Evolutionary conservation across 805 yeast species (phyloP).

Genomic region (Yarrowia divulgata): DNA sequence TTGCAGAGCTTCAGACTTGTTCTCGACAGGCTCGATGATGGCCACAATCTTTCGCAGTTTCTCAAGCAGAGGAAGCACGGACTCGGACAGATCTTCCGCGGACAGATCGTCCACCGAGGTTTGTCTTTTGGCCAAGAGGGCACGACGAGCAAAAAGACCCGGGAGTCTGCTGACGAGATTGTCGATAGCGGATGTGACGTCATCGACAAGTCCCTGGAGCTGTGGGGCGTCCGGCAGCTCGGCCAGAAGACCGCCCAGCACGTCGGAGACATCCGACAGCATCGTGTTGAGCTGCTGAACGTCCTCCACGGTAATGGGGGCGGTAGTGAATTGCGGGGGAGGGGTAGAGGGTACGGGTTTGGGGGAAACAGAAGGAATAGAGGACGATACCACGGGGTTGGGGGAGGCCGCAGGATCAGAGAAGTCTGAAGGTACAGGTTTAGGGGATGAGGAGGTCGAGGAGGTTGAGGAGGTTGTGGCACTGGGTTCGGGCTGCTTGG

Average conservation of each 20-base stretch:
- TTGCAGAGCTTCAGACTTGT: background rate
- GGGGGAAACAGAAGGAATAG: no score
- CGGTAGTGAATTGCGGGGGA: no score
- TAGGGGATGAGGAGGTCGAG: no score
- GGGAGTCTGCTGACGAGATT: background rate
- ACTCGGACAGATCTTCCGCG: background rate
- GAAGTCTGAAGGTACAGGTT: no score
- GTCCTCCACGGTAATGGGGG: background rate
- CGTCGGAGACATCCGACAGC: background rate
- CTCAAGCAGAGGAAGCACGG: background rate
- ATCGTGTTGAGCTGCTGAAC: background rate
- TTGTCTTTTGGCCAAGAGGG: background rate
- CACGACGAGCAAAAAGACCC: background rate
- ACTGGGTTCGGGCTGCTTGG: no score
- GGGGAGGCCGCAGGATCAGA: no score
- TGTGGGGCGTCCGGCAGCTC: background rate
- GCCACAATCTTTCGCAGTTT: background rate
- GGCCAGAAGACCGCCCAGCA: background rate
- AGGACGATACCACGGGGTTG: no score
- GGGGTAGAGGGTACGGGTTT: no score
- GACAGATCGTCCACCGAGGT: background rate
- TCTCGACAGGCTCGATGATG: slow-evolving; percentile 1
- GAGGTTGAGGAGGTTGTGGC: no score
- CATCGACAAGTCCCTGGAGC: background rate
- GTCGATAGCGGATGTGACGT: background rate